These are phyloP conservation scores for Cryptosporidium tyzzeri DNA, from an alignment of 169 alveolate species.

Conservation along the genomic window DNA sequence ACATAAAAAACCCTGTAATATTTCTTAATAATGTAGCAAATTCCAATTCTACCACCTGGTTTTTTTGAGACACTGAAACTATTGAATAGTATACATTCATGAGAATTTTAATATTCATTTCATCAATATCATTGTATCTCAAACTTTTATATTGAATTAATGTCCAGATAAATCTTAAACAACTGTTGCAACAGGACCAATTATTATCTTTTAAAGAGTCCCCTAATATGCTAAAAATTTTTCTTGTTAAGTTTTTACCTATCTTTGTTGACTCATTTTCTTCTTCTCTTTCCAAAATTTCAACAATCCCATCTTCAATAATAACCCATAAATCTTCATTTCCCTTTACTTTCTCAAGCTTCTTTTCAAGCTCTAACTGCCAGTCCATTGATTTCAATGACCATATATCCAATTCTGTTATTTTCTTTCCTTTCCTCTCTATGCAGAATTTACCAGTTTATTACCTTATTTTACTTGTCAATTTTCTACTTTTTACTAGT, in stretches of 20 bases:
- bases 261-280: background rate
- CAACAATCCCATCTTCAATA: conserved; percentile 55
- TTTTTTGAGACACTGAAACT: conserved; percentile 12
- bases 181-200: conserved; percentile 72
- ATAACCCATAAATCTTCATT: conserved; percentile 40
- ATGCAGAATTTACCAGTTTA: background rate
- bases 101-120: conserved; percentile 33
- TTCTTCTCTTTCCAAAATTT: conserved; percentile 22
- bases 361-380: conserved; percentile 65
- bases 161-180: conserved; percentile 71
- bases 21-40: conserved; percentile 71
- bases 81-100: conserved; percentile 19
- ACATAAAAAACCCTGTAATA: conserved; percentile 72
- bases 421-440: background rate
- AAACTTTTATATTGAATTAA: conserved; percentile 45
- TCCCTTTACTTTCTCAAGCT: conserved; percentile 28
- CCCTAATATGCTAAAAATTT: conserved; percentile 32
- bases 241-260: background rate
- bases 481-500: background rate
- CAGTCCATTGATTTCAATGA: conserved; percentile 44
- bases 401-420: conserved; percentile 8
- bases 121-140: conserved; percentile 23
- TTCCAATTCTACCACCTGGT: conserved; percentile 53
- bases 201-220: conserved; percentile 21
- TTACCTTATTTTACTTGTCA: background rate